A percentile compares a stretch with the other conserved stretches of the same genome.
Evolutionary conservation across 257 asterid species (phyloP).

Genomic region (Capsicum pubescens): DNA sequence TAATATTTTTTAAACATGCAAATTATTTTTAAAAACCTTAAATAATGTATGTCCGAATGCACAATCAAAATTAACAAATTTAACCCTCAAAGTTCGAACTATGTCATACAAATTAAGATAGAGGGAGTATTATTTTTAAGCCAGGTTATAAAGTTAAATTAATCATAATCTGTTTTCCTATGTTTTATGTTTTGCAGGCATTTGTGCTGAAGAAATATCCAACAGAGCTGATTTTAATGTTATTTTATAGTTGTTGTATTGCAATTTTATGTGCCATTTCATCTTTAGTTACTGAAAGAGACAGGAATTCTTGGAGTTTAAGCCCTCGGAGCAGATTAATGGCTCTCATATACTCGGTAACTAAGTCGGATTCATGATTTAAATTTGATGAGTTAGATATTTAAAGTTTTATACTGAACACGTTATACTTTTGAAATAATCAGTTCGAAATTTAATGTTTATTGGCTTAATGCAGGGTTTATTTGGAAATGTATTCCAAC

Average conservation of each 20-base stretch:
- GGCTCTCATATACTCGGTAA: conserved; percentile 68
- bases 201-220: conserved; percentile 65
- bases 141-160: too few relatives aligned
- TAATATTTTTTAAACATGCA: too few relatives aligned
- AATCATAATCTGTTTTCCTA: background rate
- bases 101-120: too few relatives aligned
- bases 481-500: conserved; percentile 70
- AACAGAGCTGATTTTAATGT: conserved; percentile 58
- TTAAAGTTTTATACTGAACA: background rate
- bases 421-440: background rate
- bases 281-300: conserved; percentile 50
- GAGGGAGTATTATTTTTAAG: too few relatives aligned
- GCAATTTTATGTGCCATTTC: conserved; percentile 53
- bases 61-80: too few relatives aligned
- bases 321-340: conserved; percentile 44
- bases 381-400: background rate
- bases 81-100: too few relatives aligned
- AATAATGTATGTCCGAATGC: too few relatives aligned
- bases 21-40: too few relatives aligned
- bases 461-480: conserved; percentile 43
- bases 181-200: conserved; percentile 48
- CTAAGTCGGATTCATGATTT: background rate
- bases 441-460: background rate
- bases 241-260: conserved; percentile 63
- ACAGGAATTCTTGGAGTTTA: conserved; percentile 59